These are phyloP conservation scores for Apiotrichum sp. DNA, from an alignment of 1,284 basidiomycete species.

Conservation along the genomic window DNA sequence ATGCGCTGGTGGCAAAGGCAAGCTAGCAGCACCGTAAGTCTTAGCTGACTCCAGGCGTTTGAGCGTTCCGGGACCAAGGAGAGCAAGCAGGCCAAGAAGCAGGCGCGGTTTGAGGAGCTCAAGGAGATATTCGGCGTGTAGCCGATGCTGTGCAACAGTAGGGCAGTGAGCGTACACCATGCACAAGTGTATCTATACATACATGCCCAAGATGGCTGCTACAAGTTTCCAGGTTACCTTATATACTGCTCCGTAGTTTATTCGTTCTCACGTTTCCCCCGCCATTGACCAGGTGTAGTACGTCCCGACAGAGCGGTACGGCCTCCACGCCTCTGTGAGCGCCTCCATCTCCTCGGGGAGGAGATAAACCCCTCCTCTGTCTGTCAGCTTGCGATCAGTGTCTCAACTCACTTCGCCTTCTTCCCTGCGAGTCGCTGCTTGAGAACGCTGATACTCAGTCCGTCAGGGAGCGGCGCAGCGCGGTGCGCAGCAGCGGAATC, in stretches of 20 bases:
- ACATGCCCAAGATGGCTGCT: no score
- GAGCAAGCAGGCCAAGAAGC: constrained; percentile 29
- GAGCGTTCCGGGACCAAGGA: constrained; percentile 34
- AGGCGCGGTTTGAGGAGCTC: constrained; percentile 41
- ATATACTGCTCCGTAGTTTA: no score
- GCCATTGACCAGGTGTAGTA: constrained; percentile 46
- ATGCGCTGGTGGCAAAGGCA: constrained; percentile 36
- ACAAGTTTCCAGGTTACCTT: no score
- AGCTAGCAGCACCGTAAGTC: background rate
- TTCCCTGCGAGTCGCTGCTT: constrained; percentile 66
- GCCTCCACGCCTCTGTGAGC: constrained; percentile 68
- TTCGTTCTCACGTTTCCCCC: constrained; percentile 18
- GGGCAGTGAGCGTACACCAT: no score
- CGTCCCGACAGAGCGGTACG: constrained; percentile 66
- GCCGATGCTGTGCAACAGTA: background rate
- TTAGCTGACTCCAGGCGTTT: constrained; percentile 28
- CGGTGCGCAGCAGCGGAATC: constrained; percentile 12
- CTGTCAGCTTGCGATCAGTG: background rate
- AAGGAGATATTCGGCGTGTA: constrained; percentile 36
- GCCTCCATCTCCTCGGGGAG: constrained; percentile 76
- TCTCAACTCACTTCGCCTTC: constrained; percentile 62
- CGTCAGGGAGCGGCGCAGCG: constrained; percentile 54
- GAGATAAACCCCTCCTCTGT: constrained; percentile 63
- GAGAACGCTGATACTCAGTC: constrained; percentile 58
- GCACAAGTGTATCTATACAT: no score